Conservation (phyloP, 2,329 filamentous ascomycete genomes). For the Cladophialophora psammophila region DNA sequence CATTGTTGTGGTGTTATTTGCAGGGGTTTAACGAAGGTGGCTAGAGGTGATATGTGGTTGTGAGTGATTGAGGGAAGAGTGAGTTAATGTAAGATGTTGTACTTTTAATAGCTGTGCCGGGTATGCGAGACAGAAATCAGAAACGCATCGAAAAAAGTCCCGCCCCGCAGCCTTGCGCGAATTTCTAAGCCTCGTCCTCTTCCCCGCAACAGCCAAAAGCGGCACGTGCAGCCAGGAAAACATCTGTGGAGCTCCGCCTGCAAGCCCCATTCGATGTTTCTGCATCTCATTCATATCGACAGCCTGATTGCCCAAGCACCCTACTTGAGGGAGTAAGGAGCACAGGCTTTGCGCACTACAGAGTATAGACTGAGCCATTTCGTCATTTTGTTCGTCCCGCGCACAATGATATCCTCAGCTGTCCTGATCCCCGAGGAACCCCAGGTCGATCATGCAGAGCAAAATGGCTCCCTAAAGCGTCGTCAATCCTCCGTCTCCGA, state of each 20-base stretch:
- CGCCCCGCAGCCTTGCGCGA: conserved; percentile 22
- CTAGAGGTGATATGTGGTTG: background rate
- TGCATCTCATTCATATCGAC: background rate
- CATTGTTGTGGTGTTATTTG: conserved; percentile 61
- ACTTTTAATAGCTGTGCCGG: background rate
- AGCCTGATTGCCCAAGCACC: conserved; percentile 4
- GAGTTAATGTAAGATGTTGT: background rate
- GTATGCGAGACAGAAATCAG: background rate
- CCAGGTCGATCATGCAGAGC: conserved; percentile 15
- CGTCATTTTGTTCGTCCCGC: no score
- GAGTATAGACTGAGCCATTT: no score
- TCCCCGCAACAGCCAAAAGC: conserved; percentile 17
- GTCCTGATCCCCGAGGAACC: conserved; percentile 45
- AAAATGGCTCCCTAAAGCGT: conserved; percentile 32
- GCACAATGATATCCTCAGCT: conserved; percentile 46
- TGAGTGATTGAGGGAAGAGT: background rate
- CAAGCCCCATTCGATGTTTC: conserved; percentile 23
- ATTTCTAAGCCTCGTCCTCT: conserved; percentile 29
- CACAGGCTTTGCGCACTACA: background rate
- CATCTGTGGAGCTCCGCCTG: conserved; percentile 19
- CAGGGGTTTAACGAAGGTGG: background rate
- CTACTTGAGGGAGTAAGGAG: background rate
- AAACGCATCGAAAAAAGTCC: conserved; percentile 11
- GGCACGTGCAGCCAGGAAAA: conserved; percentile 22
- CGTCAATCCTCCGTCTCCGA: conserved; percentile 32